Base-by-base conservation (phyloP, 2,329 filamentous ascomycete species). In the Colletotrichum lini region DNA sequence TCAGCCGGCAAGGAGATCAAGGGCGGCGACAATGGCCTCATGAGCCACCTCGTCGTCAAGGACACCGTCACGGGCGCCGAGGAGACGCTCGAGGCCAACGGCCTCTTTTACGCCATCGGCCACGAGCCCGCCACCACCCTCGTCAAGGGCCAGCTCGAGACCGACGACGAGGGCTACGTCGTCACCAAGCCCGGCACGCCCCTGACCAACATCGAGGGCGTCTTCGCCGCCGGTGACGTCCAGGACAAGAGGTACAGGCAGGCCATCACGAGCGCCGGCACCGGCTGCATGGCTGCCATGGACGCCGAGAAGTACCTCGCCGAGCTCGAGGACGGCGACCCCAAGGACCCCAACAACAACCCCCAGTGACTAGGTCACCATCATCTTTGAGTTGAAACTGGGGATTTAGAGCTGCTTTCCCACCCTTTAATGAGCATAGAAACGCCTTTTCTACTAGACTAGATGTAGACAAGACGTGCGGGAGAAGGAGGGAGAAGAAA, bases 191-290 rank as follows among this genome's bases (percentile, higher is more conserved):
- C 96, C 4, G 97, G 96, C 67, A 96, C 94, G 56, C 94, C 94
- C 70, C 88, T 93, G 79, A 99, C 96, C 58, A 98, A 91, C 82
- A 83, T 98, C 7, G 90, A 94, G 80, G 96, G 96, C 81, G 94
- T 99, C 23, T 99, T 98, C 80, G 96, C 96, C 47, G 96, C 96
- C 12, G 96, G 96, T 74, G 96, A 99, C 80, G 97, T 99, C 12
- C 96, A 99, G 86, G 97, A 99, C 82, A 99, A 98, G 92, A 91
- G 92, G 80, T 99, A 99, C 83, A 91, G 96, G 81, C 96, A 99
- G 86, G 96, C 96, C 57, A 97, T 99, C 76, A 99, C 96, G 74
- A 98, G 95, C 84, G 96, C 96, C 77, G 96, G 94, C 72, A 95
- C 95, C 72, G 96, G 96, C 74, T 99, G 96, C 83, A 92, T 98